Base-by-base conservation (phyloP, 331 rosid species). In the Stylosanthes scabra region DNA sequence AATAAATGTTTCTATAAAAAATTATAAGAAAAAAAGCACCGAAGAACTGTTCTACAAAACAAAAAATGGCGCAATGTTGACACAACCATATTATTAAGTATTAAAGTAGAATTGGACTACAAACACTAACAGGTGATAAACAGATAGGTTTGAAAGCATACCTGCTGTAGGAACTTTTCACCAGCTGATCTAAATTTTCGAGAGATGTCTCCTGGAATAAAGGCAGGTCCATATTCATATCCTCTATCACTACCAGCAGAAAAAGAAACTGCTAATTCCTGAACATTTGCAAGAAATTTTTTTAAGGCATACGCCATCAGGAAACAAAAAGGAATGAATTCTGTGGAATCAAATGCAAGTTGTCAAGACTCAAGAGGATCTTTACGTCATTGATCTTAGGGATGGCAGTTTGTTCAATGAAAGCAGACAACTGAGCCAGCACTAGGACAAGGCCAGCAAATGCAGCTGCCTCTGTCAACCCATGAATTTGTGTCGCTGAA, bases 221-320 rank as follows among this genome's bases (percentile, higher is more conserved):
- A 91, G 80, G 88, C 82, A 4, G 89, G 85, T 66, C 89, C 93
- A 42, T 84, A 69, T 71, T 88, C 96, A 78, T 87, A 77, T 71
- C 83, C 83, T 79, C 87, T 65, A 20, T 20, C 25, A 20, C 25
- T 83, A 62, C 83, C 89, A 59, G 80, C 87, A 59, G 91, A 90
- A 81, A 91, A 86, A 39, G 97, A 90, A 70, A 85, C 80, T 20
- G 88, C 89, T 78, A 91, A 80, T 82, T 88, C 97, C 97, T 94
- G 85, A 79, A 59, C 81, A 68, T 68, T 68, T 66, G 79, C 56
- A 74, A 64, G 51, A 58, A 40, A 77, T 27, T 13, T 44, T 20
- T 83, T 70, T 73, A 67, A 59, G 42, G 75, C 65, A 63, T 0
- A 20, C 13, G 15, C 29, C 68, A 45, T 9, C 34, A 15, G 50